A percentile compares a stretch with the other conserved stretches of the same genome.
These are phyloP conservation scores for Harrya chromipes DNA, from an alignment of 768 basidiomycete species.

Conservation along the genomic window DNA sequence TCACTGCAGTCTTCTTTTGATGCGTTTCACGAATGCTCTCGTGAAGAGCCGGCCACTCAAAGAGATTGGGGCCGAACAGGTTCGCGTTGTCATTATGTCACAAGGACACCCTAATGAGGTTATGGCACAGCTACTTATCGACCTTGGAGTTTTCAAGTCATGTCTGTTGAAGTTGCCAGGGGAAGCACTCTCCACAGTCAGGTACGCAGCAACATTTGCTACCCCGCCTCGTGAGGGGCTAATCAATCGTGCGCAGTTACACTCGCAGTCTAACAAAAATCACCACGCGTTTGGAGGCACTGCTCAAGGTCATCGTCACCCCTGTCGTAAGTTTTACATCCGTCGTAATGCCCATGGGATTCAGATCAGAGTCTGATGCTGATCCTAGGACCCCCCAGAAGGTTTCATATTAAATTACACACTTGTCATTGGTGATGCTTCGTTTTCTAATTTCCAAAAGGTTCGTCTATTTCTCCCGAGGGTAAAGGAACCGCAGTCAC, in stretches of 20 bases:
- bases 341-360: neutral
- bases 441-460: conserved; percentile 98
- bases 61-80: conserved; percentile 96
- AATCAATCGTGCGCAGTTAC: conserved; percentile 51
- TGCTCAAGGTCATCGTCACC: conserved; percentile 93
- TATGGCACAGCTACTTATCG: conserved; percentile 69
- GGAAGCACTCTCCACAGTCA: conserved; percentile 52
- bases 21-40: conserved; percentile 84
- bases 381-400: conserved; percentile 78
- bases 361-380: neutral
- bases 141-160: conserved; percentile 83
- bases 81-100: conserved; percentile 24
- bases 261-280: conserved; percentile 78
- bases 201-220: conserved; percentile 36
- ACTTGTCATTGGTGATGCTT: conserved; percentile 88
- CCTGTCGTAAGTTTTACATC: conserved; percentile 62
- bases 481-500: conserved; percentile 10
- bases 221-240: conserved; percentile 4
- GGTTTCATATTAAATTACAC: conserved; percentile 97
- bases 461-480: conserved; percentile 36
- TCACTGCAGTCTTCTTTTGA: conserved; percentile 65
- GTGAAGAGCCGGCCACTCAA: conserved; percentile 88
- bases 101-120: conserved; percentile 7
- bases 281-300: conserved; percentile 79
- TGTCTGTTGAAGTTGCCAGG: conserved; percentile 84